These are phyloP conservation scores for Tolypocladium capitatum DNA, from an alignment of 2,329 filamentous ascomycete genomes.

Conservation along the genomic window DNA sequence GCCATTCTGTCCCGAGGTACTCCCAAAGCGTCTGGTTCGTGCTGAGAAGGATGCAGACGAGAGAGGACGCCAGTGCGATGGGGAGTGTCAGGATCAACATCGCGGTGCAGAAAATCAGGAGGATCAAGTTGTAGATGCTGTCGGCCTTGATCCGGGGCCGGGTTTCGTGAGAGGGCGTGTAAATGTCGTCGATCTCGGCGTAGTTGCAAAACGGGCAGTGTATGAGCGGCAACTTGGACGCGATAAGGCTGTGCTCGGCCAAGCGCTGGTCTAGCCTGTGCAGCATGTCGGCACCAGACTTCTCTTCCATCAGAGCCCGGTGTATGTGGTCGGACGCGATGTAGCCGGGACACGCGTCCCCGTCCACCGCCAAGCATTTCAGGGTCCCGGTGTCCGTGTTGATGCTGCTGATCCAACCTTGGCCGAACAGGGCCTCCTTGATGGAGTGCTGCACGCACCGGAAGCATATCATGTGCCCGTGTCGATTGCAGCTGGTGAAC, in stretches of 20 bases:
- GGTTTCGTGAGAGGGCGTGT: constrained; percentile 42
- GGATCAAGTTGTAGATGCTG: constrained; percentile 31
- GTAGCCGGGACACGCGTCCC: constrained; percentile 58
- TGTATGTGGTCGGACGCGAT: constrained; percentile 57
- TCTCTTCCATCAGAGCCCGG: constrained; percentile 57
- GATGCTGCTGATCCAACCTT: constrained; percentile 77
- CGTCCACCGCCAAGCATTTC: constrained; percentile 66
- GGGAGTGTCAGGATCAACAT: constrained; percentile 44
- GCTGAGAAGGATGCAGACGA: constrained; percentile 30
- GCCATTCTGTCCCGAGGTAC: constrained; percentile 33
- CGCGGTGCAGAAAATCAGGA: constrained; percentile 39
- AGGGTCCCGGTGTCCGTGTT: constrained; percentile 60
- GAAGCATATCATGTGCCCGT: constrained; percentile 65
- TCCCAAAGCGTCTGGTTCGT: constrained; percentile 28
- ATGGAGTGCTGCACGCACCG: constrained; percentile 71
- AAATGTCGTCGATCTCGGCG: constrained; percentile 72
- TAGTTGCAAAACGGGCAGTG: constrained; percentile 87
- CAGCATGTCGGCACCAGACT: constrained; percentile 57
- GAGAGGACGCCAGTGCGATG: constrained; percentile 32
- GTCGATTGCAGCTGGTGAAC: constrained; percentile 54
- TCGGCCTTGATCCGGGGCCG: constrained; percentile 43
- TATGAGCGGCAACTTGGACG: constrained; percentile 61
- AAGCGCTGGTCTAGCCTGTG: constrained; percentile 67
- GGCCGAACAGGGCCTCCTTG: constrained; percentile 82
- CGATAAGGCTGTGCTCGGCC: constrained; percentile 60